Base-by-base conservation (phyloP, 129 eudicot genomes). In the carrot (Daucus carota) region DNA sequence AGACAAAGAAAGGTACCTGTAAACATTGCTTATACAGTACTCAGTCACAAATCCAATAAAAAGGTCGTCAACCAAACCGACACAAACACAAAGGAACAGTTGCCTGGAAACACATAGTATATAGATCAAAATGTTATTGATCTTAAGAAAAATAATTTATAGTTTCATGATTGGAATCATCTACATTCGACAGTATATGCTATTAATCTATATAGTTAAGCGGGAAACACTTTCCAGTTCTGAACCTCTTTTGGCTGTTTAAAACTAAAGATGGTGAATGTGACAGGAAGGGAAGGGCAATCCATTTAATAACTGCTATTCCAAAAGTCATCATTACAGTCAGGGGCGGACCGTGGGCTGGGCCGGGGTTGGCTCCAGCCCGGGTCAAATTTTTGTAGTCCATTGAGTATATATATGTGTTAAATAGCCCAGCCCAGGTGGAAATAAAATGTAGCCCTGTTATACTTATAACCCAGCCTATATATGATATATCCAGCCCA, bases 1-100 rank as follows among this genome's bases (percentile, higher is more conserved):
- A 63, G 70, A 9, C 8, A 32, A 65, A 67, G 8, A 1, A 15
- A 34, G 24, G 29, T 70, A 70, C 73, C 26, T 72, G 75, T 72
- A 72, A 28, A 60, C 75, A 45, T 72, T 72, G 59, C 75, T 72
- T 15, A 60, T 72, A 33, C 28, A 72, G 75, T 72, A 72, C 59
- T 72, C 75, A 1, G 75, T 72, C 9, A 72, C 59, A 72, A 72
- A 72, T 43, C 75, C 75, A 14, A 72, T 72, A 45, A 72, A 22
- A 43, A 72, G 75, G 13, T 60, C 75, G 44, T 59, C 60, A 26
- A 45, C 15, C 54, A 72, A 29, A 72, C 75, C 75, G 28, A 72
- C 59, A 72, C 57, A 45, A 38, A 72, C 75, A 72, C 75, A 72
- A 31, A 72, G 47, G 60, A 72, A 72, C 33, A 72, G 36, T 45